Evolutionary conservation across 495 filamentous ascomycete genomes (phyloP), one percentile per base, ranked within the genome.

Genomic region (Collariella sp.): DNA sequence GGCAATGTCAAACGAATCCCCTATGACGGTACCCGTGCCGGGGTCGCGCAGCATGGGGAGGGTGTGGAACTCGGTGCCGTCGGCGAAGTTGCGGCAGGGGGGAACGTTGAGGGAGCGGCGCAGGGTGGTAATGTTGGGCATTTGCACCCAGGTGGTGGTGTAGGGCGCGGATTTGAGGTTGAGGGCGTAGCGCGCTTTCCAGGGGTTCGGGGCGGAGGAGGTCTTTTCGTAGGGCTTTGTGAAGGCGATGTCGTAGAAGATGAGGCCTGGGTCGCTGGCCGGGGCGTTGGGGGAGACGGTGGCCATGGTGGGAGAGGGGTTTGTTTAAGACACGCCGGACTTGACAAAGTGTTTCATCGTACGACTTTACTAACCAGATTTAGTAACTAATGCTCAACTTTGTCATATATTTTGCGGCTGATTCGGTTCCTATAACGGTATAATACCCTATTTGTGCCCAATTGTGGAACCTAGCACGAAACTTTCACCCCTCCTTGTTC

Each of bases 1-100:
- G 33, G 82, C 78, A 56, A 84, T 83, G 41, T 83, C 78, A 67
- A 84, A 80, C 5, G 82, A 79, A 70, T 85, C 79, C 46, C 83
- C 79, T n/a, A 84, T 29, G 1, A 62, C 19, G 0, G 57, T 48
- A 42, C 54, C 52, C 1, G 76, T 78, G n/a, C 50, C 12, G 4
- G 69, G 56, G 60, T 85, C 79, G 0, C 63, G 53, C n/a, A 85
- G 43, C 41, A 83, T 65, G 19, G 83, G 83, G 0, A 86, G 75
- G 2, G 83, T 86, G 62, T 65, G 73, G 70, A 72, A 86, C 60
- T 77, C 72, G 23, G 56, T 67, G 52, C 81, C 83, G 64, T 84
- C 75, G 65, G 70, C 70, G 52, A 78, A 76, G 48, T 74, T 78
- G 61, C 82, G 79, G 24, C 59, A 66, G 6, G 81, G 55, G 0